These are phyloP conservation scores for Firmiana major DNA, from an alignment of 345 rosid genomes.

Conservation along the genomic window DNA sequence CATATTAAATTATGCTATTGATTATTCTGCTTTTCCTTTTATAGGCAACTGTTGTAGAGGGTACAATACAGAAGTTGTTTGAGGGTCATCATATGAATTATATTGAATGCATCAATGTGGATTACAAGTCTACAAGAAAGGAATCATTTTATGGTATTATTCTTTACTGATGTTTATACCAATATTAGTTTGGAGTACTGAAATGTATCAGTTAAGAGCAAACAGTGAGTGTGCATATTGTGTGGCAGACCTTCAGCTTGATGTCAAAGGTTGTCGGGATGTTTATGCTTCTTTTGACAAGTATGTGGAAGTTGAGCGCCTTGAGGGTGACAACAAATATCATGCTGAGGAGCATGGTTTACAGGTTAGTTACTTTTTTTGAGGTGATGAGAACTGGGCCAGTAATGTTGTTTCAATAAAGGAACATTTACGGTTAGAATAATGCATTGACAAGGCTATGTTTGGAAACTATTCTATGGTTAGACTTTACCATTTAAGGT, in stretches of 20 bases:
- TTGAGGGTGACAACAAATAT: slow-evolving; percentile 95
- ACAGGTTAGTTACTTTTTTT: slow-evolving; percentile 51
- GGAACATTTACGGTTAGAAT: not conserved
- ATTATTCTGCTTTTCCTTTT: not conserved
- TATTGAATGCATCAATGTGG: slow-evolving; percentile 95
- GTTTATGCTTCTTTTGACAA: slow-evolving; percentile 96
- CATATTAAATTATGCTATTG: not conserved
- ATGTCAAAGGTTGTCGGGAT: slow-evolving; percentile 94
- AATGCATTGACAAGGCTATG: not conserved
- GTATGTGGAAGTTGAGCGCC: slow-evolving; percentile 96
- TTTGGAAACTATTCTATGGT: not conserved
- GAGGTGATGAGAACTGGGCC: not conserved
- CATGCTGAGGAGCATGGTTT: slow-evolving; percentile 88
- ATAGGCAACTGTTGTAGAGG: slow-evolving; percentile 97
- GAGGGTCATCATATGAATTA: slow-evolving; percentile 99
- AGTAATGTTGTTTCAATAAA: not conserved
- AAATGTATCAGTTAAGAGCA: slow-evolving; percentile 2
- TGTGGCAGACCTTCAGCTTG: slow-evolving; percentile 88
- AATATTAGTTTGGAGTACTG: not conserved
- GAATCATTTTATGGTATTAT: slow-evolving; percentile 88
- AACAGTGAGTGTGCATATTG: slow-evolving; percentile 2
- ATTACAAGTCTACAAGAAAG: slow-evolving; percentile 91
- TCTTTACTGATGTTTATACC: not conserved
- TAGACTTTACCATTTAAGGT: not conserved
- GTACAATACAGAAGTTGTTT: slow-evolving; percentile 89